These are phyloP conservation scores for Alternaria sp. DNA, from an alignment of 2,329 filamentous ascomycete species.

Conservation along the genomic window DNA sequence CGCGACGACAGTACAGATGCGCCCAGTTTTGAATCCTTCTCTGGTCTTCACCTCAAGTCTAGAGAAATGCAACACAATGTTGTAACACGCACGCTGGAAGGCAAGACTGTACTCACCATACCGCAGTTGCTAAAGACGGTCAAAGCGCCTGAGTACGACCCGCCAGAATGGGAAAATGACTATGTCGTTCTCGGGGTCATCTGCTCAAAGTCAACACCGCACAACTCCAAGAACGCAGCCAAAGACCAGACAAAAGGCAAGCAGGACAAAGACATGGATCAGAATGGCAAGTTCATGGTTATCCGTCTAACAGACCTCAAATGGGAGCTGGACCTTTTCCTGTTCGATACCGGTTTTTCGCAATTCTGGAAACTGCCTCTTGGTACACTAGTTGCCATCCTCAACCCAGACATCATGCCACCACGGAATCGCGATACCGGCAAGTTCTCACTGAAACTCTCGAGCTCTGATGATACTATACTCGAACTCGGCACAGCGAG, in stretches of 20 bases:
- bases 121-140: slow-evolving; percentile 82
- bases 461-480: slow-evolving; percentile 85
- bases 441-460: slow-evolving; percentile 84
- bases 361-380: slow-evolving; percentile 93
- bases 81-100: slow-evolving; percentile 77
- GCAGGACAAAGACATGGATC: slow-evolving; percentile 62
- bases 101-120: slow-evolving; percentile 79
- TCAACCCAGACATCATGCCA: slow-evolving; percentile 92
- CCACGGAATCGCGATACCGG: slow-evolving; percentile 82
- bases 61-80: slow-evolving; percentile 83
- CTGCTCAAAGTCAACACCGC: slow-evolving; percentile 85
- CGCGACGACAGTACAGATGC: slow-evolving; percentile 60
- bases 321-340: slow-evolving; percentile 88
- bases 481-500: slow-evolving; percentile 86
- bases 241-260: slow-evolving; percentile 52
- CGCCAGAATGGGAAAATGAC: slow-evolving; percentile 84
- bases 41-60: slow-evolving; percentile 81
- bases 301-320: slow-evolving; percentile 86
- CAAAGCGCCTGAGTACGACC: slow-evolving; percentile 81
- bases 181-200: slow-evolving; percentile 89
- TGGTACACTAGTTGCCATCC: slow-evolving; percentile 89
- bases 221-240: slow-evolving; percentile 62
- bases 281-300: slow-evolving; percentile 88
- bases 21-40: slow-evolving; percentile 76
- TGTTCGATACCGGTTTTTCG: slow-evolving; percentile 90